A percentile compares a stretch with the other conserved stretches of the same genome.
Evolutionary conservation across 1,284 basidiomycete species (phyloP).

Genomic region (Termitomyces sp.): DNA sequence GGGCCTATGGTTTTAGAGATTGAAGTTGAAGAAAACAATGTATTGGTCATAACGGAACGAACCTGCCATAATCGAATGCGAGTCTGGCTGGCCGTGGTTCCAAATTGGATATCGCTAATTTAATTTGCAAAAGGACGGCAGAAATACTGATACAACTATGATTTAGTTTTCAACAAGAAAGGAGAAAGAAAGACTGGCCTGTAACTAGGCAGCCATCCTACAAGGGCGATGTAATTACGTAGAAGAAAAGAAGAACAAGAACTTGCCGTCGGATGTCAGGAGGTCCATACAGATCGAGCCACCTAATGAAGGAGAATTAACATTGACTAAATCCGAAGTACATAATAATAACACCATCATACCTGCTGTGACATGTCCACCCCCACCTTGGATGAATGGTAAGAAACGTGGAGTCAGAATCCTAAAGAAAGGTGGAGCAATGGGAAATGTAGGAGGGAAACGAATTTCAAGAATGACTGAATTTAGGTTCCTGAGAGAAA

Average conservation of each 20-base stretch:
- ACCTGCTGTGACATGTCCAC: conserved; percentile 61
- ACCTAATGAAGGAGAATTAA: conserved; percentile 27
- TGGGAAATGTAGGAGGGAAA: conserved; percentile 54
- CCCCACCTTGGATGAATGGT: conserved; percentile 57
- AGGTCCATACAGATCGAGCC: conserved; percentile 69
- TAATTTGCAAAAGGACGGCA: conserved; percentile 58
- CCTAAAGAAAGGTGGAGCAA: conserved; percentile 58
- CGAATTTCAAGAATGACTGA: conserved; percentile 61
- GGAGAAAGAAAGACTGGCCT: conserved; percentile 31
- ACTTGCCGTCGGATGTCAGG: conserved; percentile 52
- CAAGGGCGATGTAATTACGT: conserved; percentile 3
- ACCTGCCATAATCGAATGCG: conserved; percentile 35
- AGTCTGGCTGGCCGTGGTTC: conserved; percentile 55
- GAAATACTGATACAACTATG: conserved; percentile 39
- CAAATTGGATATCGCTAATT: conserved; percentile 53
- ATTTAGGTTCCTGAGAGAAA: conserved; percentile 35
- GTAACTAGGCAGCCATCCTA: conserved; percentile 63
- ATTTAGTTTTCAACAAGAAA: not conserved
- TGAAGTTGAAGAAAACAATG: not conserved
- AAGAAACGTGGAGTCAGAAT: conserved; percentile 58
- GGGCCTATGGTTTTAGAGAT: conserved; percentile 25
- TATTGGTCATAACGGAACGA: conserved; percentile 2
- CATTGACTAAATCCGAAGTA: not conserved
- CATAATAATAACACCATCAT: conserved; percentile 7
- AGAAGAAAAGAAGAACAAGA: not conserved